phyloP scores from a whole-genome alignment of 2,329 filamentous ascomycete genomes.

The Chrysosporium queenslandicum region DNA sequence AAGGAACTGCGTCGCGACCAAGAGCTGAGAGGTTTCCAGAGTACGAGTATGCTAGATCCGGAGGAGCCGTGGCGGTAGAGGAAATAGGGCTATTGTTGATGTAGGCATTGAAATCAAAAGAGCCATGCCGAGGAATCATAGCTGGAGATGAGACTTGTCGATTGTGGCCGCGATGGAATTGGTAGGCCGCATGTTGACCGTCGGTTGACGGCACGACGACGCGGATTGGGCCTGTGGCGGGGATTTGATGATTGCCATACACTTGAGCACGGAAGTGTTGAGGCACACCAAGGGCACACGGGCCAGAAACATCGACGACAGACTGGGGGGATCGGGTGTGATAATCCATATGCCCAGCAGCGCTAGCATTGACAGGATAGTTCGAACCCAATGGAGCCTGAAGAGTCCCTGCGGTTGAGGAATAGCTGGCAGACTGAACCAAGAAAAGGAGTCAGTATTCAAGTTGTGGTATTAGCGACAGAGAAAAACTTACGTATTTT shows the following conservation, averaged over 20 bases:
- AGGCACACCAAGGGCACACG: slow-evolving; percentile 39
- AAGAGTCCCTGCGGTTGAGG: slow-evolving; percentile 49
- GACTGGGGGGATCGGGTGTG: slow-evolving; percentile 43
- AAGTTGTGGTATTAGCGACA: slow-evolving; percentile 19
- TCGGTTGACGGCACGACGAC: slow-evolving; percentile 8
- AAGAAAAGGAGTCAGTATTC: slow-evolving; percentile 17
- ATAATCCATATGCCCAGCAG: slow-evolving; percentile 41
- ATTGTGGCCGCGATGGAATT: slow-evolving; percentile 21
- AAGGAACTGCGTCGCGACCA: slow-evolving; percentile 8
- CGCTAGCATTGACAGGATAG: slow-evolving; percentile 35
- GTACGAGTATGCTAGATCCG: slow-evolving; percentile 27
- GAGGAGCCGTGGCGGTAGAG: slow-evolving; percentile 19
- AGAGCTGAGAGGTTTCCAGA: slow-evolving; percentile 3
- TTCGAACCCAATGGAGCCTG: slow-evolving; percentile 32
- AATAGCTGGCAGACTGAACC: slow-evolving; percentile 54
- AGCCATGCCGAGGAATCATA: slow-evolving; percentile 19
- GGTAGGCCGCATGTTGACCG: background rate
- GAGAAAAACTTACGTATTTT: slow-evolving; percentile 64
- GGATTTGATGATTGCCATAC: background rate
- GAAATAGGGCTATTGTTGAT: slow-evolving; percentile 23
- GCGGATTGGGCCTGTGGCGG: background rate
- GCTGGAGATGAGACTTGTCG: slow-evolving; percentile 24
- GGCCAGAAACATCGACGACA: slow-evolving; percentile 36
- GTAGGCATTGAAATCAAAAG: slow-evolving; percentile 33
- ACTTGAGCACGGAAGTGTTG: slow-evolving; percentile 28